Percentiles rank a stretch among this genome's conserved stretches.
Evolutionary conservation across 1,284 basidiomycete species (phyloP).

Genomic region (Puccinia sorghi): DNA sequence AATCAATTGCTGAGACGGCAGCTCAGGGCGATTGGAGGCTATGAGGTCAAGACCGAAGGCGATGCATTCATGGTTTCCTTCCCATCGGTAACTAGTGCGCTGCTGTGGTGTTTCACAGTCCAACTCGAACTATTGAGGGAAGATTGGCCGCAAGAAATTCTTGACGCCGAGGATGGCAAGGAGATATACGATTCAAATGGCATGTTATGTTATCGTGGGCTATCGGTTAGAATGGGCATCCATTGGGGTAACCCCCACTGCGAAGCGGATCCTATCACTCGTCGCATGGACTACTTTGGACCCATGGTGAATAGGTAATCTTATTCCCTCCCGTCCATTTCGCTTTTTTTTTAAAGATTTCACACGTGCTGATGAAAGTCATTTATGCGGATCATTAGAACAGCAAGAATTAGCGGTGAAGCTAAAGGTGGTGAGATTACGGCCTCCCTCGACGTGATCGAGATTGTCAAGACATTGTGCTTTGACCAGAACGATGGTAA

Average conservation of each 20-base stretch:
- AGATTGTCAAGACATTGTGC: slow-evolving; percentile 68
- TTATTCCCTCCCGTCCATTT: slow-evolving; percentile 68
- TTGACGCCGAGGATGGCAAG: slow-evolving; percentile 89
- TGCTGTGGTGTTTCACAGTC: slow-evolving; percentile 89
- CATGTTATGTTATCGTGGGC: slow-evolving; percentile 76
- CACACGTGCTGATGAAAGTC: slow-evolving; percentile 67
- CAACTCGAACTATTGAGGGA: slow-evolving; percentile 82
- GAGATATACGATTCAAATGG: slow-evolving; percentile 67
- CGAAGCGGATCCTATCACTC: slow-evolving; percentile 88
- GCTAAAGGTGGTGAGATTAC: slow-evolving; percentile 94
- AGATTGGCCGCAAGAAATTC: slow-evolving; percentile 89
- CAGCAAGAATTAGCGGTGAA: slow-evolving; percentile 78
- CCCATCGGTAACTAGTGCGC: slow-evolving; percentile 78
- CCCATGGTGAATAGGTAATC: slow-evolving; percentile 56
- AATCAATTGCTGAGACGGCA: slow-evolving; percentile 83
- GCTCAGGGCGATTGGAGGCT: slow-evolving; percentile 87
- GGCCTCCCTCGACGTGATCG: slow-evolving; percentile 84
- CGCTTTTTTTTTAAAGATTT: slow-evolving; percentile 79
- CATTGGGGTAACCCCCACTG: slow-evolving; percentile 90
- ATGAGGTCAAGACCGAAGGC: slow-evolving; percentile 99
- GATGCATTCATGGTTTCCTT: slow-evolving; percentile 99
- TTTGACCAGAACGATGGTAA: slow-evolving; percentile 57
- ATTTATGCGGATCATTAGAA: slow-evolving; percentile 58
- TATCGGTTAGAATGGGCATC: slow-evolving; percentile 96
- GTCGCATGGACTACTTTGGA: slow-evolving; percentile 78